Conservation (phyloP, 2,329 filamentous ascomycete species). For the Cucurbitaria berberidis region DNA sequence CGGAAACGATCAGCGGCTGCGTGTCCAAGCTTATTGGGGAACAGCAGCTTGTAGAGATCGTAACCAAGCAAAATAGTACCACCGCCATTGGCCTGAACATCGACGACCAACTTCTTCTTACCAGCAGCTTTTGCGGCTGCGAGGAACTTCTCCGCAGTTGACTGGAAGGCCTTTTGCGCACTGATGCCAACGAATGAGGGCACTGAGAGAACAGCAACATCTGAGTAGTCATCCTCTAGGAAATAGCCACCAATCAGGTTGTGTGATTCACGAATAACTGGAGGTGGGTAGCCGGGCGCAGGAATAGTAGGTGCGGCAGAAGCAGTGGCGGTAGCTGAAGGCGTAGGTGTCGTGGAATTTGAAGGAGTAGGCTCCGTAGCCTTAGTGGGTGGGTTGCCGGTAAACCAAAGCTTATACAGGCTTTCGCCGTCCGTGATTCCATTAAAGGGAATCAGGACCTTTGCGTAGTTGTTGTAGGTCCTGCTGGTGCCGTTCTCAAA, state of each 20-base stretch:
- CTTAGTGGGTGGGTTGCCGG: conserved; percentile 29
- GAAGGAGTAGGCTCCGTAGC: conserved; percentile 14
- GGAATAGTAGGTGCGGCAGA: conserved; percentile 30
- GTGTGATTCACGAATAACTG: conserved; percentile 49
- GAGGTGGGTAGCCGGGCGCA: conserved; percentile 54
- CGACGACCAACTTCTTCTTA: conserved; percentile 67
- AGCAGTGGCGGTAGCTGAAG: conserved; percentile 4
- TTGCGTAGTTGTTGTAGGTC: conserved; percentile 53
- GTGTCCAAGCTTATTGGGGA: conserved; percentile 55
- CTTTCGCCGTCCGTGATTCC: conserved; percentile 52
- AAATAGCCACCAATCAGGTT: conserved; percentile 57
- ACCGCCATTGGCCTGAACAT: conserved; percentile 64
- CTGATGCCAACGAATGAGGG: conserved; percentile 49
- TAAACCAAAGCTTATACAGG: conserved; percentile 48
- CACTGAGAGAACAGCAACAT: conserved; percentile 55
- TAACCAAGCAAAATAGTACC: conserved; percentile 66
- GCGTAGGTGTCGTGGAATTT: conserved; percentile 26
- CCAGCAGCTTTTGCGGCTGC: conserved; percentile 54
- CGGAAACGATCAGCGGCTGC: conserved; percentile 61
- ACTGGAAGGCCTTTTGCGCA: conserved; percentile 49
- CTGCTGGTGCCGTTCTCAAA: conserved; percentile 54
- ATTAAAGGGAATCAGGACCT: conserved; percentile 50
- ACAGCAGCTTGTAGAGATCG: conserved; percentile 66
- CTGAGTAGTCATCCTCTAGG: conserved; percentile 53
- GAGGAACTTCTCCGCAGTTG: conserved; percentile 52